phyloP scores from a whole-genome alignment of 1,284 basidiomycete genomes.

The Agroathelia rolfsii region DNA sequence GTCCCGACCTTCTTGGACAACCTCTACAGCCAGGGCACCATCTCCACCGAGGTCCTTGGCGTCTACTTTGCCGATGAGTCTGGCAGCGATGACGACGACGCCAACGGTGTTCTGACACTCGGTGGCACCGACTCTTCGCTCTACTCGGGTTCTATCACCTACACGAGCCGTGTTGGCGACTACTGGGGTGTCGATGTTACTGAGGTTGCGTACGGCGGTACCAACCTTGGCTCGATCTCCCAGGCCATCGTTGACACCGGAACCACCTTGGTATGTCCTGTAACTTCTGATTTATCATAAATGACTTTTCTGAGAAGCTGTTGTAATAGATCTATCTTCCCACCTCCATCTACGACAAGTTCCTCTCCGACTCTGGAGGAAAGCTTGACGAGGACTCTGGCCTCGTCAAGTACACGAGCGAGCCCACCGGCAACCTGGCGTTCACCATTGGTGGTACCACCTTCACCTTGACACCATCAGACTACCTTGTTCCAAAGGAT shows the following conservation, averaged over 20 bases:
- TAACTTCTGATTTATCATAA: too few relatives aligned
- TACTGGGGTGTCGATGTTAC: constrained; percentile 53
- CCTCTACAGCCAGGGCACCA: constrained; percentile 18
- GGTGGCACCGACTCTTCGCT: constrained; percentile 37
- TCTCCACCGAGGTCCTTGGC: constrained; percentile 30
- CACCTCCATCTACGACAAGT: too few relatives aligned
- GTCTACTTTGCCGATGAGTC: constrained; percentile 41
- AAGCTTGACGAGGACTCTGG: too few relatives aligned
- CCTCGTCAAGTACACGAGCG: too few relatives aligned
- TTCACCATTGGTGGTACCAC: too few relatives aligned
- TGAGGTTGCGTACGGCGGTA: constrained; percentile 18
- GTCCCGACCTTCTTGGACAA: constrained; percentile 38
- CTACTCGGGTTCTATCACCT: constrained; percentile 33
- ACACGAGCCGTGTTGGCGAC: constrained; percentile 34
- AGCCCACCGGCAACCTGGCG: too few relatives aligned
- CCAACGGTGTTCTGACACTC: too few relatives aligned
- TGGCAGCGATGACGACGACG: constrained; percentile 10
- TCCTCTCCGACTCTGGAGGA: too few relatives aligned
- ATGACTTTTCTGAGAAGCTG: too few relatives aligned
- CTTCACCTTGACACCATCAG: too few relatives aligned
- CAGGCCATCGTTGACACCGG: constrained; percentile 29
- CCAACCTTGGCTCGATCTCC: constrained; percentile 14
- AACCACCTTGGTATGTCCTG: constrained; percentile 21
- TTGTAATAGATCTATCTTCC: too few relatives aligned
- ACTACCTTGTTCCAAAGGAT: too few relatives aligned